phyloP scores from a whole-genome alignment of 768 basidiomycete genomes.

The Podaxis sp. region DNA sequence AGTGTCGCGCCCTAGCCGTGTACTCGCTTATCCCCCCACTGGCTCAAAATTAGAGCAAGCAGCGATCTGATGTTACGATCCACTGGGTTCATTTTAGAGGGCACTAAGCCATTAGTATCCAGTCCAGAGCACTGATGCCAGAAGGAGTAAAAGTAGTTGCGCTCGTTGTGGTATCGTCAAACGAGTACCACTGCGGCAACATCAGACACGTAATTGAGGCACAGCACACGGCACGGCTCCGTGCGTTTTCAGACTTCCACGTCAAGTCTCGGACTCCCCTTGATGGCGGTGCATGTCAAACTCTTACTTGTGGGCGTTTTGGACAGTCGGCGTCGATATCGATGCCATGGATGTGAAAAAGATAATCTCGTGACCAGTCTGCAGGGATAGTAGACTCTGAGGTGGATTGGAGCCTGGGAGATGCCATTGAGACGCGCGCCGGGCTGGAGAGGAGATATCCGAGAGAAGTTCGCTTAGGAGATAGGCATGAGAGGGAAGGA shows the following conservation, averaged over 20 bases:
- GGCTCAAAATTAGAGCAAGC: no score
- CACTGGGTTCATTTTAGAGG: no score
- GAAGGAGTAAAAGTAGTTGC: no score
- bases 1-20: no score
- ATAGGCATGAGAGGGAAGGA: not conserved
- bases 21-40: no score
- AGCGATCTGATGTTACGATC: no score
- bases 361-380: not conserved
- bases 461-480: not conserved
- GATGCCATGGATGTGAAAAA: not conserved
- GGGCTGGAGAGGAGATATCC: not conserved
- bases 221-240: not conserved
- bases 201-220: not conserved
- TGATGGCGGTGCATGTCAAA: not conserved
- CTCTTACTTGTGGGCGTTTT: not conserved
- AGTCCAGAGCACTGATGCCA: not conserved
- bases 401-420: not conserved
- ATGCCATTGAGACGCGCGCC: not conserved
- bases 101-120: no score
- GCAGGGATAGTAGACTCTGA: no score
- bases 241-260: not conserved
- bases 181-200: not conserved
- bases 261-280: not conserved
- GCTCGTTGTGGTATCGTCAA: not conserved
- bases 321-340: not conserved